A percentile compares a stretch with the other conserved stretches of the same genome.
Conservation (phyloP, 2,329 filamentous ascomycete genomes). For the Curvularia lunata region DNA sequence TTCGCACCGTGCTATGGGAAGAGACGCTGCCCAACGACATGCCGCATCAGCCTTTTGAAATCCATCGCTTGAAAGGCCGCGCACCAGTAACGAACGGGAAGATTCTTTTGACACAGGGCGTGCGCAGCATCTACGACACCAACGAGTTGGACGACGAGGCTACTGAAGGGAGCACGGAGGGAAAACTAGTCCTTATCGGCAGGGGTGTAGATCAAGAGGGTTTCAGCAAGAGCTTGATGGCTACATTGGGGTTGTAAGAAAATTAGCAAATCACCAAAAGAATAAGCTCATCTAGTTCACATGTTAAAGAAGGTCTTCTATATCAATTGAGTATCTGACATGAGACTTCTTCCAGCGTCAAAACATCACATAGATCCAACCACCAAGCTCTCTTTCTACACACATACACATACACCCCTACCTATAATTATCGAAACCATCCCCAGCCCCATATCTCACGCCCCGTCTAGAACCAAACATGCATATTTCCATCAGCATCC, state of each 20-base stretch:
- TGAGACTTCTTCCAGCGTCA: background rate
- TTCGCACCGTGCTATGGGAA: slow-evolving; percentile 86
- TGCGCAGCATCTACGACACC: slow-evolving; percentile 92
- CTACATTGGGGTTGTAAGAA: slow-evolving; percentile 2
- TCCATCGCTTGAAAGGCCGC: slow-evolving; percentile 87
- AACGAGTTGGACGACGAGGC: slow-evolving; percentile 60
- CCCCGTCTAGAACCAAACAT: too few relatives aligned
- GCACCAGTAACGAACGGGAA: slow-evolving; percentile 69
- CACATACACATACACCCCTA: background rate
- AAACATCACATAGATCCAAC: background rate
- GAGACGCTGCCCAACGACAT: slow-evolving; percentile 59
- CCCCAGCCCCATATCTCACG: background rate
- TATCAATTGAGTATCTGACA: background rate
- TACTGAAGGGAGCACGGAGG: slow-evolving; percentile 6
- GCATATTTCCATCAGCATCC: too few relatives aligned
- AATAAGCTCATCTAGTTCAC: background rate
- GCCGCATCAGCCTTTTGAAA: slow-evolving; percentile 65
- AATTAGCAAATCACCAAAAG: background rate
- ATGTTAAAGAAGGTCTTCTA: background rate
- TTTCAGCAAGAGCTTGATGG: slow-evolving; percentile 21
- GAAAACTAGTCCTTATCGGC: slow-evolving; percentile 45
- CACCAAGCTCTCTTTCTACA: background rate
- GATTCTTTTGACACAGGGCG: slow-evolving; percentile 83
- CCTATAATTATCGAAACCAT: too few relatives aligned
- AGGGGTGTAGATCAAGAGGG: slow-evolving; percentile 34